Base-by-base conservation (phyloP, 2,329 filamentous ascomycete species). In the Trichoderma hamatum region DNA sequence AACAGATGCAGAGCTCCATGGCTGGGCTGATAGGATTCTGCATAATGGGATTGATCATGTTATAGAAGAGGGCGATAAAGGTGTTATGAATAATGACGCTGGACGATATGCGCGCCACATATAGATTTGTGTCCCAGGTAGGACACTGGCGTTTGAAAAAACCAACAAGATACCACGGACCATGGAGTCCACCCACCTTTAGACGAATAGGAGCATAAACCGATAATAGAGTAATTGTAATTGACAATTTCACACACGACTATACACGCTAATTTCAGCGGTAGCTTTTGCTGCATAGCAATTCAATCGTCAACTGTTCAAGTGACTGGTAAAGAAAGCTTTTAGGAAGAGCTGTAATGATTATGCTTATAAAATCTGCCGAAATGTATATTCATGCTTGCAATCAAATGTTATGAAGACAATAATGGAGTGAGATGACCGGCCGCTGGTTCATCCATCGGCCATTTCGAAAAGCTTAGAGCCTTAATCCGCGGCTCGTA, bases 21-120 rank as follows among this genome's bases (percentile, higher is more conserved):
- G 75, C 71, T 52, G 78, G 78, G 39, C 72, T 80, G n/a, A 66
- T 80, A 68, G 78, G 77, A 43, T 80, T 80, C 70, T 78, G 77
- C 71, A 77, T 79, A 72, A 76, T 80, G 74, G 76, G 78, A 21
- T 72, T 80, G 60, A 74, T 79, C 71, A 74, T 80, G 72, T 59
- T 80, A 67, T 80, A 74, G 59, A 60, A 24, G 56, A 69, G 43
- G 39, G 34, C 59, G 24, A 56, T 16, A 54, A 46, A 30, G 56
- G 66, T 66, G 64, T 59, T 60, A 70, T 67, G 63, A 70, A 58
- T 70, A 62, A 69, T 54, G 69, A 63, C 55, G 39, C 58, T 67
- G 64, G 68, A 70, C 64, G 68, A 68, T 61, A 24, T 63, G 49
- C 36, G 68, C 68, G 68, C 68, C 64, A 55, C 24, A 52, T 61